Conservation (phyloP, 2,329 filamentous ascomycete genomes). For the Penicillium sp. region DNA sequence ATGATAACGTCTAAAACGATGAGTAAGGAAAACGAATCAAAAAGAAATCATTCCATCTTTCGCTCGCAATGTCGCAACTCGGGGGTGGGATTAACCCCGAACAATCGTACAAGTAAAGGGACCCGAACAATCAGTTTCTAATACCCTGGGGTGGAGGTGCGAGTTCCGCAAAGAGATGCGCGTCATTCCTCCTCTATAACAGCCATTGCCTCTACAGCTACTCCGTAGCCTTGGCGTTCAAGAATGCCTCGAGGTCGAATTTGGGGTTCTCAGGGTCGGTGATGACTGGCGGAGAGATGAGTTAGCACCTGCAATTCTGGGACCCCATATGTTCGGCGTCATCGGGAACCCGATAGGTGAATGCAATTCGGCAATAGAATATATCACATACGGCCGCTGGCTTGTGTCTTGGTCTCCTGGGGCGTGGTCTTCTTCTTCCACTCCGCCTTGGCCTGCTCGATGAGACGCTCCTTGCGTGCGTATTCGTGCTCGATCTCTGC, state of each 20-base stretch:
- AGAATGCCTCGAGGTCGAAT: slow-evolving; percentile 87
- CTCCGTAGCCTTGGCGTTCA: slow-evolving; percentile 61
- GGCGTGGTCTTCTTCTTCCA: slow-evolving; percentile 73
- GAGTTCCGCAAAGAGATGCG: slow-evolving; percentile 32
- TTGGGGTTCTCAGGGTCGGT: slow-evolving; percentile 78
- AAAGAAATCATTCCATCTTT: slow-evolving; percentile 40
- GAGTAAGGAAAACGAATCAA: slow-evolving; percentile 33
- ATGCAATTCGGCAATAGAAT: not conserved
- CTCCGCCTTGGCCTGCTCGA: slow-evolving; percentile 87
- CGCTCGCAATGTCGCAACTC: slow-evolving; percentile 43
- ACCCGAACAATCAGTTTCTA: slow-evolving; percentile 33
- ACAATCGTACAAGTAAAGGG: slow-evolving; percentile 45
- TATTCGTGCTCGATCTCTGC: slow-evolving; percentile 76
- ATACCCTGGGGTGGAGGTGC: slow-evolving; percentile 35
- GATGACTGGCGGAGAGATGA: slow-evolving; percentile 52
- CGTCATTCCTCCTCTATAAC: slow-evolving; percentile 31
- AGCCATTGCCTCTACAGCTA: slow-evolving; percentile 1
- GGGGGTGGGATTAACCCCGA: slow-evolving; percentile 40
- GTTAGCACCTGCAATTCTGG: slow-evolving; percentile 12
- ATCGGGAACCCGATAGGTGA: slow-evolving; percentile 3
- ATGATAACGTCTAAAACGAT: slow-evolving; percentile 40
- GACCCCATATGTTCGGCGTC: slow-evolving; percentile 9
- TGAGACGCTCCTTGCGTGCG: slow-evolving; percentile 85
- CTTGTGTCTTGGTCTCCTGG: slow-evolving; percentile 40
- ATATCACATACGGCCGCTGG: slow-evolving; percentile 35